Evolutionary conservation across 2,329 filamentous ascomycete genomes (phyloP), one percentile per base, ranked within the genome.

Genomic region (Aureobasidium uvarum): DNA sequence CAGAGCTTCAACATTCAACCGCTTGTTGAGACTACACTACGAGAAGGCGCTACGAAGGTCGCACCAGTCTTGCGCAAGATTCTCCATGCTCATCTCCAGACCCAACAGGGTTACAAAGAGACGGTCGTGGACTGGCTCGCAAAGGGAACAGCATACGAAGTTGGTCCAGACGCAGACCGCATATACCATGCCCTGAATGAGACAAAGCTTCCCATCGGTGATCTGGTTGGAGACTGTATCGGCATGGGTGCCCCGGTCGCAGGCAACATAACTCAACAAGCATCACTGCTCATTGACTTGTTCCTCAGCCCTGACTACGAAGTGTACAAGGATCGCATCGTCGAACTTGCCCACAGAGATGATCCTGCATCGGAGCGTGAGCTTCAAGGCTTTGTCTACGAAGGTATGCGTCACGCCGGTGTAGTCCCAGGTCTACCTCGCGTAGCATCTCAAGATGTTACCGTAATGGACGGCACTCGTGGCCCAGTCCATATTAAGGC

Each of bases 1-100:
- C 81, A 84, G 67, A 79, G 75, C 74, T 83, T 84, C 78, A 84
- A 84, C 71, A 78, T 84, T 68, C 73, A 82, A 46, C 81, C 81
- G 0, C 70, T 63, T 20, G 79, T 80, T 41, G 81, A 82, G 67
- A 83, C 80, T 80, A 79, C 77, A 64, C 71, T 84, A 10, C 75
- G 81, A 20, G 81, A 81, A 60, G 77, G 75, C 25, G 77, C 80
- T 4, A 74, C 74, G 65, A 77, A 79, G 68, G 76, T 76, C 0
- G 76, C 76, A 2, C 72, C 75, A 3, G 67, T 75, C 16, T 74
- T 82, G 2, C 70, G 78, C 5, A 67, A 71, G 6, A 78, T 82
- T 62, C 77, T 81, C 66, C 76, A 78, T 64, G 72, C 76, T 1
- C 80, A 82, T 69, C 75, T 83, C 39, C 78, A 78, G 69, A 81